phyloP scores from a whole-genome alignment of 73 alveolate genomes.

The Blepharisma japonicum region DNA sequence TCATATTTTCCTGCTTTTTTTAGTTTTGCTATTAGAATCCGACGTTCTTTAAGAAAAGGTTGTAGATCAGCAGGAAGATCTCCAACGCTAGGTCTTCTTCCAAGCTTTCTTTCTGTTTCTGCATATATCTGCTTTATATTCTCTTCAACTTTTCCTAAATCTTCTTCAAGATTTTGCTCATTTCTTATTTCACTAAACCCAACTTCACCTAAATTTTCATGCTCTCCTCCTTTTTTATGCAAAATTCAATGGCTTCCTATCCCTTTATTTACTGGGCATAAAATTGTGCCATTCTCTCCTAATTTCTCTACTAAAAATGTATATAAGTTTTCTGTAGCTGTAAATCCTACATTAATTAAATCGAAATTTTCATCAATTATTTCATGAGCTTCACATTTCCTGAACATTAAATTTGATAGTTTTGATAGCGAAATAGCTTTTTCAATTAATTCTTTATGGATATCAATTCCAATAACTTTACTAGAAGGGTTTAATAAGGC shows the following conservation, averaged over 20 bases:
- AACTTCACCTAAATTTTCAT: conserved; percentile 11
- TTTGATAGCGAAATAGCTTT: background rate
- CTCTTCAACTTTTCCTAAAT: background rate
- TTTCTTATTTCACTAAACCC: conserved; percentile 11
- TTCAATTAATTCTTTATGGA: background rate
- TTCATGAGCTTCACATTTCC: conserved; percentile 26
- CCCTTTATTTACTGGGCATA: conserved; percentile 1
- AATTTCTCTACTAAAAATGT: background rate
- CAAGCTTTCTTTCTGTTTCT: conserved; percentile 4
- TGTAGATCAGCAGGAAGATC: conserved; percentile 3
- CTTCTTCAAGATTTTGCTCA: background rate
- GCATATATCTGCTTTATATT: background rate
- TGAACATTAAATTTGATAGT: background rate
- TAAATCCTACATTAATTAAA: conserved; percentile 10
- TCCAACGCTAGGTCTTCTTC: background rate
- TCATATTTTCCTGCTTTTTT: background rate
- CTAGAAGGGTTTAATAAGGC: background rate
- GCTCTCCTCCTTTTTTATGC: background rate
- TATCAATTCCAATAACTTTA: background rate
- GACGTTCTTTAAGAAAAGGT: background rate
- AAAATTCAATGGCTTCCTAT: background rate
- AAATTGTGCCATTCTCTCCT: background rate
- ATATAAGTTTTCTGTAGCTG: background rate
- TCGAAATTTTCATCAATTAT: conserved; percentile 5
- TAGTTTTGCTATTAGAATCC: background rate